Conservation (phyloP, 139 green algal species). For the Edaphochlamys debaryana region DNA sequence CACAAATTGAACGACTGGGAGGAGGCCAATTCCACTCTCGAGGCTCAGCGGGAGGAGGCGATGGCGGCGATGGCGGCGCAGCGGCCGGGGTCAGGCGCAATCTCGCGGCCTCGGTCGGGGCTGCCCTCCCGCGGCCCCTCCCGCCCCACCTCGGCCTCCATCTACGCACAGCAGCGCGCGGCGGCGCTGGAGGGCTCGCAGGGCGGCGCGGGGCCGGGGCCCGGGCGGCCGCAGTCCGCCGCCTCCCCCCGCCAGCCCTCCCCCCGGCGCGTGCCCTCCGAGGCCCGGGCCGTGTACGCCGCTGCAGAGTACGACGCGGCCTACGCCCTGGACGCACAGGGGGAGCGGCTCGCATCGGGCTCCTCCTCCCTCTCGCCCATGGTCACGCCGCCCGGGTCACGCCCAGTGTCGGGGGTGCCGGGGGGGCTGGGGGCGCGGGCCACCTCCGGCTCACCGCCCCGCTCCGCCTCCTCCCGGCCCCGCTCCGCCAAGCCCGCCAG, state of each 20-base stretch:
- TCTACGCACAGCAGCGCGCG: too few species aligned
- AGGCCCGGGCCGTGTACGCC: not conserved
- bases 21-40: constrained; percentile 34
- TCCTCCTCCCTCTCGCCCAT: not conserved
- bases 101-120: constrained; percentile 1
- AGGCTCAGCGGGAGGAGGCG: constrained; percentile 42
- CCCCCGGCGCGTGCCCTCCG: not conserved
- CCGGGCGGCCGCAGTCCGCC: not conserved
- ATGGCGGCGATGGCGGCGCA: not conserved
- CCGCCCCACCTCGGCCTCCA: constrained; percentile 28
- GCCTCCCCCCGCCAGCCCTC: not conserved
- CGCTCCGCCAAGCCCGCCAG: not conserved
- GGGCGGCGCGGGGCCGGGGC: not conserved
- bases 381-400: not conserved
- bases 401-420: not conserved
- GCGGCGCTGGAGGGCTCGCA: too few species aligned
- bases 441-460: too few species aligned
- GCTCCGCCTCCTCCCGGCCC: not conserved
- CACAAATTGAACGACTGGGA: constrained; percentile 9
- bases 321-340: too few species aligned
- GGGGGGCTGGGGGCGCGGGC: too few species aligned
- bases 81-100: not conserved
- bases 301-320: constrained; percentile 11
- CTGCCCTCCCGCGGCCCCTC: not conserved
- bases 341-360: too few species aligned